Evolutionary conservation across 2,329 filamentous ascomycete species (phyloP).

Genomic region (Zymoseptoria brevis): DNA sequence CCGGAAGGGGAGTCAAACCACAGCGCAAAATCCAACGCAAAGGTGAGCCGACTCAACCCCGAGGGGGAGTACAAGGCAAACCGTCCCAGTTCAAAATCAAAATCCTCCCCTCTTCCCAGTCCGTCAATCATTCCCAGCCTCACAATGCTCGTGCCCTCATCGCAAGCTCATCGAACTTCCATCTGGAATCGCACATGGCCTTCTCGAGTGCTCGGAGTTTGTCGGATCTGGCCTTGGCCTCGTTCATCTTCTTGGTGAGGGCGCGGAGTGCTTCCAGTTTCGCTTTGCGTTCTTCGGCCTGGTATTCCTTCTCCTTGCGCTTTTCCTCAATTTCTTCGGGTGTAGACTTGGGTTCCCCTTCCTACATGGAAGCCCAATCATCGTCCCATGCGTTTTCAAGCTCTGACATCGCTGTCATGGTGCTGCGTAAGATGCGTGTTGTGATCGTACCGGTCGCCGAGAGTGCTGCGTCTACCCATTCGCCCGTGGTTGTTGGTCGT

Average conservation of each 20-base stretch:
- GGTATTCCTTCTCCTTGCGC: not conserved
- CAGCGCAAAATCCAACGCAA: too few relatives aligned
- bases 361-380: slow-evolving; percentile 7
- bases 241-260: not conserved
- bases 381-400: slow-evolving; percentile 25
- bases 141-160: not conserved
- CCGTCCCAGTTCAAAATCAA: not conserved
- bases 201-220: not conserved
- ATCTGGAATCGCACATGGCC: not conserved
- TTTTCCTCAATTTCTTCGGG: not conserved
- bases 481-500: not conserved
- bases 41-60: not conserved
- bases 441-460: slow-evolving; percentile 10
- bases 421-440: slow-evolving; percentile 15
- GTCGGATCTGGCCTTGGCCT: not conserved
- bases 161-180: not conserved
- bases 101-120: too few relatives aligned
- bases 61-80: not conserved
- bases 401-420: slow-evolving; percentile 21
- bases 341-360: not conserved
- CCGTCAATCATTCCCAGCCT: not conserved
- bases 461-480: slow-evolving; percentile 3
- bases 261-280: not conserved
- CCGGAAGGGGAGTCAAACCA: too few relatives aligned
- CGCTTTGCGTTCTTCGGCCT: not conserved